phyloP scores from a whole-genome alignment of 148 eudicot genomes.

The Vaccinium vitisidaea region DNA sequence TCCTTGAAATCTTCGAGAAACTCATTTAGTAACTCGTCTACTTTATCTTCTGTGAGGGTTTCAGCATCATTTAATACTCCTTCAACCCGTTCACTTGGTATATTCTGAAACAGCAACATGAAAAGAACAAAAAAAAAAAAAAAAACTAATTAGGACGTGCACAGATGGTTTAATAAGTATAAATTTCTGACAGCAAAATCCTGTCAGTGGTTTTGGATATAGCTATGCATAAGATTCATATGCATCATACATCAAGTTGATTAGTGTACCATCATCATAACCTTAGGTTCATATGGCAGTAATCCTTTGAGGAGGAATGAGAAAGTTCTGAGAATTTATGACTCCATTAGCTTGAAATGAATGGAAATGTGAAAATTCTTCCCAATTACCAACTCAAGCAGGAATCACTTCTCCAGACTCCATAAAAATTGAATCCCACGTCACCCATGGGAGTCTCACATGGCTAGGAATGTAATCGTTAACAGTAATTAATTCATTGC shows the following conservation, averaged over 20 bases:
- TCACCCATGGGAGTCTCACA: not conserved
- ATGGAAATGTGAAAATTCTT: not conserved
- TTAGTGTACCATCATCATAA: not conserved
- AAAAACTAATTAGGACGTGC: not conserved
- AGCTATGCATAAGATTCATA: not conserved
- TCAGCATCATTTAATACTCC: constrained; percentile 28
- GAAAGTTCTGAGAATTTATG: too few species aligned
- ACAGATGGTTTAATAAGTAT: not conserved
- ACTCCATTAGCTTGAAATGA: not conserved
- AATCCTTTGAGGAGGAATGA: not conserved
- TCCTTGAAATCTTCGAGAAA: constrained; percentile 34
- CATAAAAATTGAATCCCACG: not conserved
- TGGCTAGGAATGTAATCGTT: not conserved
- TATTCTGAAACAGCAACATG: constrained; percentile 13
- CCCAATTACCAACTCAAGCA: not conserved
- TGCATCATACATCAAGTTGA: not conserved
- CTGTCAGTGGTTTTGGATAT: not conserved
- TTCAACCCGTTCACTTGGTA: constrained; percentile 28
- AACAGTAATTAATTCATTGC: too few species aligned
- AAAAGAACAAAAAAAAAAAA: too few species aligned
- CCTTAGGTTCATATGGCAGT: not conserved
- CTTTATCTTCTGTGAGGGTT: constrained; percentile 41
- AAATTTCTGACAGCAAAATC: not conserved
- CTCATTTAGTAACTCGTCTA: constrained; percentile 34
- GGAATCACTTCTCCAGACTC: not conserved